A percentile compares a stretch with the other conserved stretches of the same genome.
Conservation (phyloP, 331 rosid species). For the Telfairia occidentalis region DNA sequence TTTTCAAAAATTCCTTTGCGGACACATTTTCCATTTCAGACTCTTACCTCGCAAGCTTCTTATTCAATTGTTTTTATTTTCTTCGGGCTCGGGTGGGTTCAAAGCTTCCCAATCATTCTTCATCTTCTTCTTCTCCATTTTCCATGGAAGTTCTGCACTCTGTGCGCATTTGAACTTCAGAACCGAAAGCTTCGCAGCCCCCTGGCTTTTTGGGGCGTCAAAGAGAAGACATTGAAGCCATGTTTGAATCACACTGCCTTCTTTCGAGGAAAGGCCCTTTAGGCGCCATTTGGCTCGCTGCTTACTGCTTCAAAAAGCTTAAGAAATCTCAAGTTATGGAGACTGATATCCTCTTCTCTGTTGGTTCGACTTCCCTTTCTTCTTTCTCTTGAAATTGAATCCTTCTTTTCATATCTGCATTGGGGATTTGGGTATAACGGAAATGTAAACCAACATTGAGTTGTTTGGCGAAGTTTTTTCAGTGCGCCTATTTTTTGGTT, state of each 20-base stretch:
- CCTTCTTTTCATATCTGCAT: background rate
- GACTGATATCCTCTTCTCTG: constrained; percentile 47
- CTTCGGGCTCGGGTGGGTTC: background rate
- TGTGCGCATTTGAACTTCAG: background rate
- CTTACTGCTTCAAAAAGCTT: constrained; percentile 50
- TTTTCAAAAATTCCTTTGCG: background rate
- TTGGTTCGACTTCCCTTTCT: constrained; percentile 39
- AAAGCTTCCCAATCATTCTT: background rate
- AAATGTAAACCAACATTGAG: background rate
- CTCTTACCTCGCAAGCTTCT: background rate
- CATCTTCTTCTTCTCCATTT: background rate
- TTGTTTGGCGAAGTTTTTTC: background rate
- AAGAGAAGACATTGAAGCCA: background rate
- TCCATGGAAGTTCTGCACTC: background rate
- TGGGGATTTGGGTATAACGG: constrained; percentile 1
- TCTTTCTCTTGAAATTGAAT: background rate
- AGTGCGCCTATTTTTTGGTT: background rate
- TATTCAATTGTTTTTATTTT: background rate
- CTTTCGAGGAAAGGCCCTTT: constrained; percentile 33
- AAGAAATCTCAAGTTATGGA: constrained; percentile 48
- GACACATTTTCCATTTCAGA: constrained; percentile 1
- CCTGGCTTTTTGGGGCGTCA: background rate
- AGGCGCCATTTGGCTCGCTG: constrained; percentile 60
- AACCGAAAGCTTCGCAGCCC: background rate
- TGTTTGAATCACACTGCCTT: constrained; percentile 36